These are phyloP conservation scores for Rhizopus arrhizus DNA, from an alignment of 371 early-diverging fungal species.

Conservation along the genomic window DNA sequence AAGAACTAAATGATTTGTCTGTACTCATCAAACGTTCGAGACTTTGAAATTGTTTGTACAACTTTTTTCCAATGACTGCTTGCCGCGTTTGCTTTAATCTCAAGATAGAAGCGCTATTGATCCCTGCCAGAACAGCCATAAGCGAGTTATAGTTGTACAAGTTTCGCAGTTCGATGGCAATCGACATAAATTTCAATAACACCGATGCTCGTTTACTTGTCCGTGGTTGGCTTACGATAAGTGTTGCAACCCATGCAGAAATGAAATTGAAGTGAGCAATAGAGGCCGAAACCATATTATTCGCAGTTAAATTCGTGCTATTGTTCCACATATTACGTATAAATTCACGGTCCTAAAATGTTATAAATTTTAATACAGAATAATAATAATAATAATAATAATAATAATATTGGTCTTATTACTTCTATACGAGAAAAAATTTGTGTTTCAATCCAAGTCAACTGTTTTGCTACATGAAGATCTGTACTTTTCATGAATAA, in stretches of 20 bases:
- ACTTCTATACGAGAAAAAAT: slow-evolving; percentile 36
- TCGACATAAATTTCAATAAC: slow-evolving; percentile 64
- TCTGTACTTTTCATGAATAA: slow-evolving; percentile 47
- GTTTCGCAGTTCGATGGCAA: slow-evolving; percentile 63
- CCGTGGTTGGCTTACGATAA: slow-evolving; percentile 62
- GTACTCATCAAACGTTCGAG: slow-evolving; percentile 71
- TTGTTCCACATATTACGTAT: slow-evolving; percentile 55
- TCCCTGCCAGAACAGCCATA: slow-evolving; percentile 75
- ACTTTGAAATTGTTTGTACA: slow-evolving; percentile 58
- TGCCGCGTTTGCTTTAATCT: slow-evolving; percentile 66
- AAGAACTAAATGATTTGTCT: slow-evolving; percentile 63
- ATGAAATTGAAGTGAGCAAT: slow-evolving; percentile 65
- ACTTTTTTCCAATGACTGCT: slow-evolving; percentile 48
- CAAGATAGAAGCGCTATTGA: slow-evolving; percentile 67
- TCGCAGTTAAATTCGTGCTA: slow-evolving; percentile 11
- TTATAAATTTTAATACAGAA: neutral
- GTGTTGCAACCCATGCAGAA: slow-evolving; percentile 69
- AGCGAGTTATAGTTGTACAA: slow-evolving; percentile 69
- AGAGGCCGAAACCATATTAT: slow-evolving; percentile 49
- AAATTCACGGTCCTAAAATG: slow-evolving; percentile 54
- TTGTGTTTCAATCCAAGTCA: slow-evolving; percentile 64
- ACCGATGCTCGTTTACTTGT: slow-evolving; percentile 61
- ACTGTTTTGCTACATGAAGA: slow-evolving; percentile 60
- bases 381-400: slow-evolving; percentile 30
- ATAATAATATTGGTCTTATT: slow-evolving; percentile 1